phyloP scores from a whole-genome alignment of 257 asterid genomes.

The Primulina huaijiensis region DNA sequence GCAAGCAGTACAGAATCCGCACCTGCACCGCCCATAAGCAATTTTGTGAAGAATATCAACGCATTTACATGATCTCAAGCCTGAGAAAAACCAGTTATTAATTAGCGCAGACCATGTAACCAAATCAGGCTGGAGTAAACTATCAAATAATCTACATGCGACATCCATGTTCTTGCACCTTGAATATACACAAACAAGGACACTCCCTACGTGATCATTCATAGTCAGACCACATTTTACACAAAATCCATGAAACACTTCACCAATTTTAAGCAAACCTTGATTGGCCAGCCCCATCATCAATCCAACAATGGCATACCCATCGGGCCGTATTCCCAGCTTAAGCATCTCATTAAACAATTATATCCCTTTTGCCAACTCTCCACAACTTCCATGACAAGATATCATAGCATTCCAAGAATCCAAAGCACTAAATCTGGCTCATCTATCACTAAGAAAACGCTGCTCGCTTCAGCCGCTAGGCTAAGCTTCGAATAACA shows the following conservation, averaged over 20 bases:
- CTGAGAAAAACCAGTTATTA: slow-evolving; percentile 59
- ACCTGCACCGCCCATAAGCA: slow-evolving; percentile 34
- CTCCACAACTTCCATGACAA: slow-evolving; percentile 51
- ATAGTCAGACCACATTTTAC: slow-evolving; percentile 49
- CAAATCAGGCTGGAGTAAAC: slow-evolving; percentile 52
- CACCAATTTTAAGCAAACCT: slow-evolving; percentile 32
- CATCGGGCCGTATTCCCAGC: slow-evolving; percentile 56
- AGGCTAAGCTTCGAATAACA: slow-evolving; percentile 65
- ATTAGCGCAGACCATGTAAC: slow-evolving; percentile 83
- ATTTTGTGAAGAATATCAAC: slow-evolving; percentile 44
- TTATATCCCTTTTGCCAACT: slow-evolving; percentile 40
- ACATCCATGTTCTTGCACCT: slow-evolving; percentile 46
- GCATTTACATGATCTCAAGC: slow-evolving; percentile 44
- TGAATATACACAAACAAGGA: slow-evolving; percentile 62
- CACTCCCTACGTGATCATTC: slow-evolving; percentile 57
- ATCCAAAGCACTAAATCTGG: slow-evolving; percentile 77
- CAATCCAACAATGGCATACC: slow-evolving; percentile 67
- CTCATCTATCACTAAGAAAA: slow-evolving; percentile 43
- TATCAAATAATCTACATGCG: slow-evolving; percentile 44
- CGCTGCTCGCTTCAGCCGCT: slow-evolving; percentile 42
- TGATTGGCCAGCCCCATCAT: slow-evolving; percentile 34
- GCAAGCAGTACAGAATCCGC: slow-evolving; percentile 55
- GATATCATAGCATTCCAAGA: slow-evolving; percentile 54
- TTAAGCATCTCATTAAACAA: slow-evolving; percentile 48
- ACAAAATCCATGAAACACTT: slow-evolving; percentile 56